phyloP scores from a whole-genome alignment of 257 asterid genomes.

The Capsicum baccatum region DNA sequence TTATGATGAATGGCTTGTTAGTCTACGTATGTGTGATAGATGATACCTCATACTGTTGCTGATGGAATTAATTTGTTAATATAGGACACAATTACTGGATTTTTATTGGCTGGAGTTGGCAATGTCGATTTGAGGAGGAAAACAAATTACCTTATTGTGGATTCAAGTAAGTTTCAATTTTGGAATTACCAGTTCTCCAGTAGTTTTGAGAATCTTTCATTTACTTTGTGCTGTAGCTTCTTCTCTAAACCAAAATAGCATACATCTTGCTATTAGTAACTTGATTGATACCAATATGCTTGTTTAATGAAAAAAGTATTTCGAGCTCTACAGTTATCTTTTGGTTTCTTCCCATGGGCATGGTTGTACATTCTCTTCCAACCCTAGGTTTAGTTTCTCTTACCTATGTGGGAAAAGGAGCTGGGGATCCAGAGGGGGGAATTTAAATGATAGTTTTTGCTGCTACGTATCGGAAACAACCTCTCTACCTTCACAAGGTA shows the following conservation, averaged over 20 bases:
- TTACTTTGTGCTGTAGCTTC: not conserved
- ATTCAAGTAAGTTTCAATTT: constrained; percentile 67
- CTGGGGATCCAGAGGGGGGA: not conserved
- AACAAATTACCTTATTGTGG: constrained; percentile 89
- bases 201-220: constrained; percentile 1
- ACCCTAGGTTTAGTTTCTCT: not conserved
- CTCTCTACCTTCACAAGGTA: not conserved
- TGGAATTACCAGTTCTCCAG: not conserved
- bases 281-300: not conserved
- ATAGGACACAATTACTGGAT: constrained; percentile 91
- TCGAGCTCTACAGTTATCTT: not conserved
- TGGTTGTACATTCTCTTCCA: not conserved
- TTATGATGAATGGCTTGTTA: not conserved
- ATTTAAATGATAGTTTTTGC: not conserved
- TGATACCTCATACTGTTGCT: not conserved
- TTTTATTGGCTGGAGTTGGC: constrained; percentile 97
- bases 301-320: not conserved
- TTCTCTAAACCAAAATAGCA: not conserved
- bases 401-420: not conserved
- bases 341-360: not conserved
- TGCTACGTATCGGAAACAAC: not conserved
- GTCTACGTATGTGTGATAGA: not conserved
- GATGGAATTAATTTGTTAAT: constrained; percentile 25
- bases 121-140: constrained; percentile 96
- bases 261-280: not conserved